Conservation (phyloP, 805 yeast species). For the Saccharomyces mikatae region DNA sequence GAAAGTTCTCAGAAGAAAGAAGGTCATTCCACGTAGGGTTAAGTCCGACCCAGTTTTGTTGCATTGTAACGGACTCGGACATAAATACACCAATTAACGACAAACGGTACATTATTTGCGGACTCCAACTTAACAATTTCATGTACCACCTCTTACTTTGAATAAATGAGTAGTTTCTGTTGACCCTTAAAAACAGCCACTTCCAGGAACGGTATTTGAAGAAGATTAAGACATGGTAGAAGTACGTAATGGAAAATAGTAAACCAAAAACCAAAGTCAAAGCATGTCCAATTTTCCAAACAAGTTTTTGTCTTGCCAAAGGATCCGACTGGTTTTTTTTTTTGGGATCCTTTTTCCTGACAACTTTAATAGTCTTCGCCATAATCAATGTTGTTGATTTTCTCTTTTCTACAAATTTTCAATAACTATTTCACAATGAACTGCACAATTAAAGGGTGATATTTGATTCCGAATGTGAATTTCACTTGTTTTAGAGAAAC, state of each 20-base stretch:
- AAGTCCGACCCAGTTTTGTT: slow-evolving; percentile 51
- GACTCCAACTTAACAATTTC: slow-evolving; percentile 30
- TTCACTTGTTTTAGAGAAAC: background rate
- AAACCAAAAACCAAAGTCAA: slow-evolving; percentile 20
- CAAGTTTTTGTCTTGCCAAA: slow-evolving; percentile 14
- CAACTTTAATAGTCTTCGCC: slow-evolving; percentile 18
- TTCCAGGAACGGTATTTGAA: slow-evolving; percentile 30
- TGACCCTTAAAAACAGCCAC: slow-evolving; percentile 24
- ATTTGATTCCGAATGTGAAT: background rate
- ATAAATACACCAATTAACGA: slow-evolving; percentile 48
- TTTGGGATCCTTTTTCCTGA: slow-evolving; percentile 20
- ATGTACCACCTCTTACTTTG: slow-evolving; percentile 19
- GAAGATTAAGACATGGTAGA: slow-evolving; percentile 19
- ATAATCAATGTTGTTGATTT: slow-evolving; percentile 1
- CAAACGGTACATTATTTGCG: slow-evolving; percentile 46
- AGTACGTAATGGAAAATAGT: slow-evolving; percentile 21
- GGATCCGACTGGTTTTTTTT: slow-evolving; percentile 15
- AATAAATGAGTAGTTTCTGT: slow-evolving; percentile 14
- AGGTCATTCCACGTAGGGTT: slow-evolving; percentile 58
- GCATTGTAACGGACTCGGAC: slow-evolving; percentile 45
- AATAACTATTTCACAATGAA: background rate
- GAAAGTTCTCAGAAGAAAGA: slow-evolving; percentile 70
- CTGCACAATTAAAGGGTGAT: background rate
- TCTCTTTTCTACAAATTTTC: background rate
- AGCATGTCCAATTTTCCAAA: slow-evolving; percentile 28